Evolutionary conservation across 371 early-diverging fungal species (phyloP).

Genomic region (Circinella umbellata): DNA sequence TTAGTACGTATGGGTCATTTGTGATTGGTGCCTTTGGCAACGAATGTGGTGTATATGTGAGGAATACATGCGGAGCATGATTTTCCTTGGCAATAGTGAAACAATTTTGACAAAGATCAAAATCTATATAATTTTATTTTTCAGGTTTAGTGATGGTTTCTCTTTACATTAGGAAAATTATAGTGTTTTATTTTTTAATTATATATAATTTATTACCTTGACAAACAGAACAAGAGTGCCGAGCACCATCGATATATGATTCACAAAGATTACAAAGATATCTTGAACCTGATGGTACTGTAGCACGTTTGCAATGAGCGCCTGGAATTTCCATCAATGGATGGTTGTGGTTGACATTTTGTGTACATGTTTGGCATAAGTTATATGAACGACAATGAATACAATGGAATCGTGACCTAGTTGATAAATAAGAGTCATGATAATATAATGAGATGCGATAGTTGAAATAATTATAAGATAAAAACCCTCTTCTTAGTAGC

Average conservation of each 20-base stretch:
- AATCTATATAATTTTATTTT: slow-evolving; percentile 1
- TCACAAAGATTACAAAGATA: slow-evolving; percentile 14
- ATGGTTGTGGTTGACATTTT: background rate
- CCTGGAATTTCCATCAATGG: slow-evolving; percentile 7
- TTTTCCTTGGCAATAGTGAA: slow-evolving; percentile 3
- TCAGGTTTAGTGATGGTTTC: too few species aligned
- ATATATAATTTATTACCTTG: slow-evolving; percentile 3
- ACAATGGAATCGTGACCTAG: background rate
- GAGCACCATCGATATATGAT: background rate
- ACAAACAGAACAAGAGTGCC: slow-evolving; percentile 12
- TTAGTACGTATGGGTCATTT: background rate
- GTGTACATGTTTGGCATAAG: background rate
- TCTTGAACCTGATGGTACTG: background rate
- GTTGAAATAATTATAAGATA: too few species aligned
- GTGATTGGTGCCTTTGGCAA: background rate
- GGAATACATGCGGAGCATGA: slow-evolving; percentile 11
- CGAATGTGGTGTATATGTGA: background rate
- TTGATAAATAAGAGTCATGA: background rate
- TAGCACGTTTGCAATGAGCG: background rate
- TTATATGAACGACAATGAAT: background rate
- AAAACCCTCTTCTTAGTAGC: too few species aligned
- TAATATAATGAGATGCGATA: too few species aligned
- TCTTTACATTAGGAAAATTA: too few species aligned
- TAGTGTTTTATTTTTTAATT: too few species aligned
- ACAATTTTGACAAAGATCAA: slow-evolving; percentile 13